phyloP scores from a whole-genome alignment of 2,329 filamentous ascomycete genomes.

The Cercospora brassicicola region DNA sequence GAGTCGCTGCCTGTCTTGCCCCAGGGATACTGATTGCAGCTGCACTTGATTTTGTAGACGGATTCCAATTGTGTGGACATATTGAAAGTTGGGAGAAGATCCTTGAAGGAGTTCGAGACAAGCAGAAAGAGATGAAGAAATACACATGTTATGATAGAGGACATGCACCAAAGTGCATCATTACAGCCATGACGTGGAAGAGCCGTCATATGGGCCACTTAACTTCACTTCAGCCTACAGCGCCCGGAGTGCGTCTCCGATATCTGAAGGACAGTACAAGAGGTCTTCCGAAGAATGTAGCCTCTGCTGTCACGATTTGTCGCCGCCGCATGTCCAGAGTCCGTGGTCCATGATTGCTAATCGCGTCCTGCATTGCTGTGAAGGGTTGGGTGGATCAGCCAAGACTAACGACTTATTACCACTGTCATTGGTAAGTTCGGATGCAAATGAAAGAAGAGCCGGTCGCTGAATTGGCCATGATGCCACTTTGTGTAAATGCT shows the following conservation, averaged over 20 bases:
- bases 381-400: background rate
- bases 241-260: background rate
- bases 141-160: background rate
- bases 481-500: background rate
- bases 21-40: conserved; percentile 65
- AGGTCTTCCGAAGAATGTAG: background rate
- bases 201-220: conserved; percentile 6
- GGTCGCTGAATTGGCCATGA: background rate
- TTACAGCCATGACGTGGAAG: background rate
- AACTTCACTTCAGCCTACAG: background rate
- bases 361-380: background rate
- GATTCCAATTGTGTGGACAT: conserved; percentile 50
- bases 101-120: background rate
- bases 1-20: conserved; percentile 67
- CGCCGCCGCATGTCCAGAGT: background rate
- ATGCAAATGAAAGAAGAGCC: background rate
- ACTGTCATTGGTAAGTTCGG: background rate
- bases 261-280: background rate
- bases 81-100: background rate
- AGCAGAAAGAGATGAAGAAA: background rate
- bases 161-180: background rate
- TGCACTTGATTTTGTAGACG: conserved; percentile 56
- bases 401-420: background rate
- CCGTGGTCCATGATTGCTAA: background rate
- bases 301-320: background rate